Percentiles rank a stretch among this genome's conserved stretches.
These are phyloP conservation scores for Cercospora beticola DNA, from an alignment of 2,329 filamentous ascomycete species.

Conservation along the genomic window DNA sequence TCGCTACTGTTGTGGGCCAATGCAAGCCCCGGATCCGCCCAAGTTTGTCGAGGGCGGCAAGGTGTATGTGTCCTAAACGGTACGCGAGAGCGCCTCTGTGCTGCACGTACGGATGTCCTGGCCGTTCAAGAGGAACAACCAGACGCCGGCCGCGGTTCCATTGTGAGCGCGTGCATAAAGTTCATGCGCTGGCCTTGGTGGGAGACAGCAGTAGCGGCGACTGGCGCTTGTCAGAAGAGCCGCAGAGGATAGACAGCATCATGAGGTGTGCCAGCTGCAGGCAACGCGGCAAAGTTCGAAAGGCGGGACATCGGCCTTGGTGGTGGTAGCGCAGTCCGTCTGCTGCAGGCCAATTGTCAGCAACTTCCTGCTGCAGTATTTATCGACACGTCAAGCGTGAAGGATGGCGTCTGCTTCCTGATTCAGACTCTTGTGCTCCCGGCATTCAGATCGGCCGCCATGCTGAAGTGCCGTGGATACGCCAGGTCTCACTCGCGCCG, in stretches of 20 bases:
- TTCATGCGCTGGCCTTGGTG: slow-evolving; percentile 5
- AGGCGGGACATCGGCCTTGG: background rate
- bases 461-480: background rate
- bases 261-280: background rate
- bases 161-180: background rate
- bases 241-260: background rate
- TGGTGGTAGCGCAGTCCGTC: background rate
- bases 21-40: background rate
- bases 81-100: background rate
- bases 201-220: background rate
- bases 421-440: background rate
- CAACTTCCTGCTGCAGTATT: background rate
- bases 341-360: background rate
- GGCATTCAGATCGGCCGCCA: background rate
- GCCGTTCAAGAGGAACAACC: background rate
- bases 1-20: background rate
- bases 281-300: background rate
- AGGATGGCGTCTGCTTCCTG: background rate
- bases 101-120: background rate
- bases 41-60: background rate
- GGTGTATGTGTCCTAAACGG: background rate
- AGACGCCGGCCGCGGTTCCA: background rate
- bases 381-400: background rate
- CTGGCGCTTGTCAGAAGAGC: background rate
- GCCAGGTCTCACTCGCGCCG: background rate